These are phyloP conservation scores for Epichloe sibirici DNA, from an alignment of 2,329 filamentous ascomycete genomes.

Conservation along the genomic window DNA sequence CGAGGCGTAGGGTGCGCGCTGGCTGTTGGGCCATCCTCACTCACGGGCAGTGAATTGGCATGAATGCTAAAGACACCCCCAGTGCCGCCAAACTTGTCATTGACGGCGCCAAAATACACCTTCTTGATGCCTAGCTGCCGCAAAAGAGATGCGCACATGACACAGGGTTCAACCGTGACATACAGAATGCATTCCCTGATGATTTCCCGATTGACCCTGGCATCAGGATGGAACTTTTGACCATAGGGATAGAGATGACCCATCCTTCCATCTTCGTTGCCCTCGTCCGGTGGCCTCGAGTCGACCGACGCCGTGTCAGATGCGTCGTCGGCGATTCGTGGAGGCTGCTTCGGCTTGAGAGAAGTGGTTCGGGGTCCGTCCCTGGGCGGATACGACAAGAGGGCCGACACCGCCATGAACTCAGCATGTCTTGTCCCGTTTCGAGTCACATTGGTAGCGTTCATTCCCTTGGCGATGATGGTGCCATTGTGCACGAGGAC, in stretches of 20 bases:
- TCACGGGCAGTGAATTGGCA: constrained; percentile 38
- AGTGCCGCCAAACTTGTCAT: constrained; percentile 94
- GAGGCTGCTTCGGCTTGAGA: constrained; percentile 22
- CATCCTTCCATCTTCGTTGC: constrained; percentile 41
- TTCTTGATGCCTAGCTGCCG: constrained; percentile 77
- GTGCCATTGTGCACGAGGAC: constrained; percentile 72
- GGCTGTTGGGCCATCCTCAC: constrained; percentile 24
- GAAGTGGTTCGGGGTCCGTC: constrained; percentile 18
- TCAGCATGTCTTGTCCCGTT: constrained; percentile 93
- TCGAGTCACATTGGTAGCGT: constrained; percentile 84
- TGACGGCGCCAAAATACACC: constrained; percentile 90
- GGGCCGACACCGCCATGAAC: constrained; percentile 66
- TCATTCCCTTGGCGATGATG: constrained; percentile 86
- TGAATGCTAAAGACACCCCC: constrained; percentile 88
- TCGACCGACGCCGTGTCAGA: constrained; percentile 15
- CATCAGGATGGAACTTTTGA: constrained; percentile 41
- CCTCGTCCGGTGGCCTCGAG: constrained; percentile 22
- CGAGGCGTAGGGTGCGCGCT: constrained; percentile 26
- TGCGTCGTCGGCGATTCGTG: constrained; percentile 6
- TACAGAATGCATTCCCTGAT: constrained; percentile 69
- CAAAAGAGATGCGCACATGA: constrained; percentile 94
- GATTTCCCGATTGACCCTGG: constrained; percentile 52
- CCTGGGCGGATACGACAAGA: constrained; percentile 31
- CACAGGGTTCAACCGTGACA: constrained; percentile 94
- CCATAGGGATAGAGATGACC: constrained; percentile 50